Conservation (phyloP, 2,329 filamentous ascomycete genomes). For the Diaporthe longicolla region DNA sequence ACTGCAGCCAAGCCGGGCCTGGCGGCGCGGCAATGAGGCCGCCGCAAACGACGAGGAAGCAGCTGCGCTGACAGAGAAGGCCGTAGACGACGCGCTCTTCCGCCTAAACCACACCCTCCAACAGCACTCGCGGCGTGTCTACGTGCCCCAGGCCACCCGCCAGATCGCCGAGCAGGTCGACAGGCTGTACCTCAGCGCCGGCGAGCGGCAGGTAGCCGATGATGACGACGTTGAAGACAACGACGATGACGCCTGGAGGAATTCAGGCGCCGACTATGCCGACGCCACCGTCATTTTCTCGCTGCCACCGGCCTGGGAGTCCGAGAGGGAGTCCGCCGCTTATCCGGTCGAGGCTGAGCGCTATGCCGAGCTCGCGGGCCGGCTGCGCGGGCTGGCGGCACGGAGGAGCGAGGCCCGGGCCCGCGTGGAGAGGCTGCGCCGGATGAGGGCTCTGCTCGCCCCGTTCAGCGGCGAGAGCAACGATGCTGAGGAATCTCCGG, state of each 20-base stretch:
- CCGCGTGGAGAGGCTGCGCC: constrained; percentile 61
- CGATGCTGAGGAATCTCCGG: constrained; percentile 39
- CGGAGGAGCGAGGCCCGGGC: constrained; percentile 54
- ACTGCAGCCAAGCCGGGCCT: constrained; percentile 67
- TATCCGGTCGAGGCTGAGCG: constrained; percentile 63
- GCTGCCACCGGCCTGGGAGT: constrained; percentile 64
- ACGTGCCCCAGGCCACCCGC: constrained; percentile 77
- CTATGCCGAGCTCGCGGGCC: constrained; percentile 65
- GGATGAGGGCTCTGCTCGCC: constrained; percentile 64
- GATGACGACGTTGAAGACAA: constrained; percentile 56
- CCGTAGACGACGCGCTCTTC: constrained; percentile 69
- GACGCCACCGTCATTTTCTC: constrained; percentile 59
- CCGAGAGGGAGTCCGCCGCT: constrained; percentile 53
- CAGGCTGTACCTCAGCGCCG: constrained; percentile 69
- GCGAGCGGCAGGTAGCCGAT: constrained; percentile 50
- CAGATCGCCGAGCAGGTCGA: constrained; percentile 83
- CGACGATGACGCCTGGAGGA: constrained; percentile 54
- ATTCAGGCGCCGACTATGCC: constrained; percentile 60
- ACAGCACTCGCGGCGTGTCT: constrained; percentile 76
- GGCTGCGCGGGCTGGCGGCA: constrained; percentile 65
- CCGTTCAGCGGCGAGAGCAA: constrained; percentile 56
- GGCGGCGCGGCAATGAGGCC: constrained; percentile 63
- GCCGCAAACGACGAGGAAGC: constrained; percentile 48
- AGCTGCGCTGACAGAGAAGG: constrained; percentile 58
- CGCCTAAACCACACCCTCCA: constrained; percentile 73